These are phyloP conservation scores for Fragilaria radians DNA, from an alignment of 108 stramenopile species.

Conservation along the genomic window DNA sequence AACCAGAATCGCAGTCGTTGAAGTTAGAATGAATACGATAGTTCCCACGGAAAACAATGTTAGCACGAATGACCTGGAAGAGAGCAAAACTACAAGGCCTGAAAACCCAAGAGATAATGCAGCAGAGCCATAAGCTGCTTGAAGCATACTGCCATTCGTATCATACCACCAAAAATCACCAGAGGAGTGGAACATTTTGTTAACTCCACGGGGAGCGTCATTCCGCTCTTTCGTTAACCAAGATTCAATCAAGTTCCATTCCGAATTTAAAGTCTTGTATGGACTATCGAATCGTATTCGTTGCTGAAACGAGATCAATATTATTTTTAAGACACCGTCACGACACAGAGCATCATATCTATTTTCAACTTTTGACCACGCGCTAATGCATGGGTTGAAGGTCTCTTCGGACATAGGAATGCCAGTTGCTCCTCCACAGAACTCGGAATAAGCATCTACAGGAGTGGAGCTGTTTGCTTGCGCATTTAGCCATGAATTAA, in stretches of 20 bases:
- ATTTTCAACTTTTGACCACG: constrained; percentile 19
- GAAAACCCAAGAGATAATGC: constrained; percentile 25
- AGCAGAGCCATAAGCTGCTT: constrained; percentile 2
- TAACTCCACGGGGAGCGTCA: constrained; percentile 22
- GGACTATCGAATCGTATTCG: constrained; percentile 27
- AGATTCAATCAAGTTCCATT: constrained; percentile 33
- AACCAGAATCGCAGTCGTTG: constrained; percentile 42
- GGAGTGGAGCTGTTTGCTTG: constrained; percentile 10
- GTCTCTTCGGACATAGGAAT: constrained; percentile 28
- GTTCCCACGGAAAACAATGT: constrained; percentile 31
- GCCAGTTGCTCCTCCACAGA: constrained; percentile 31
- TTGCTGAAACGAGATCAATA: constrained; percentile 16
- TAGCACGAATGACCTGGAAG: constrained; percentile 33
- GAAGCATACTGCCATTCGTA: constrained; percentile 34
- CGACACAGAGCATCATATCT: constrained; percentile 12
- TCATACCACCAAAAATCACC: constrained; percentile 47
- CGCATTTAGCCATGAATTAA: constrained; percentile 35
- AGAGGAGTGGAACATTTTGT: constrained; percentile 17
- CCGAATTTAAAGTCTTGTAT: constrained; percentile 24
- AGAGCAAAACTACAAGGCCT: constrained; percentile 32
- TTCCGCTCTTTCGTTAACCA: constrained; percentile 21
- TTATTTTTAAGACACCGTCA: constrained; percentile 26
- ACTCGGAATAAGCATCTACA: constrained; percentile 17
- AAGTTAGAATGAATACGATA: constrained; percentile 38
- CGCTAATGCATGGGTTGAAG: constrained; percentile 40